phyloP scores from a whole-genome alignment of 1,284 basidiomycete species.

The Cutaneotrichosporon curvatum region DNA sequence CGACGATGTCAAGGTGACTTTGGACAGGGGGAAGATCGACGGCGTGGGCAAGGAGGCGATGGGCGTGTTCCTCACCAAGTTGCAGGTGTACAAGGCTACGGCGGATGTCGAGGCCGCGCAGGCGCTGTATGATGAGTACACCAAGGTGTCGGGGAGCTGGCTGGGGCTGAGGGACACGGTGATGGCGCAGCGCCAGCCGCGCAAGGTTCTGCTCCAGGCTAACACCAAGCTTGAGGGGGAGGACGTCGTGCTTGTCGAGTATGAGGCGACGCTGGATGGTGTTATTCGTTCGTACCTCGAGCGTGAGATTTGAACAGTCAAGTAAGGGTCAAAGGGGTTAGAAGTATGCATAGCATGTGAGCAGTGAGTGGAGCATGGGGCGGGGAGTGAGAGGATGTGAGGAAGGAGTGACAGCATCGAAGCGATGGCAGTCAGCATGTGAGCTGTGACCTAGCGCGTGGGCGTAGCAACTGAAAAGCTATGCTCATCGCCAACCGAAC shows the following conservation, averaged over 20 bases:
- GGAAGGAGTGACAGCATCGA: too few species aligned
- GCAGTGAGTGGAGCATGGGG: too few species aligned
- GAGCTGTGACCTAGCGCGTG: too few species aligned
- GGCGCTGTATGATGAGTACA: constrained; percentile 11
- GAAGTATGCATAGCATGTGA: constrained; percentile 2
- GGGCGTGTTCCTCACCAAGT: constrained; percentile 14
- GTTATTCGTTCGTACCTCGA: constrained; percentile 16
- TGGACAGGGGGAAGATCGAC: constrained; percentile 13
- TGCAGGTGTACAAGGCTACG: constrained; percentile 18
- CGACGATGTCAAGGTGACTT: constrained; percentile 11
- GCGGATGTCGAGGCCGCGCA: constrained; percentile 11
- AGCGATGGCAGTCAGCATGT: too few species aligned
- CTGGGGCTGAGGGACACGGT: constrained; percentile 13
- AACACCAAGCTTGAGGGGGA: constrained; percentile 13
- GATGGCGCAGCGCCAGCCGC: constrained; percentile 12
- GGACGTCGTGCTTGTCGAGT: constrained; percentile 15
- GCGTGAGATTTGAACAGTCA: constrained; percentile 12
- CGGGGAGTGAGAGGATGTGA: too few species aligned
- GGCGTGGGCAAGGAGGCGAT: constrained; percentile 12
- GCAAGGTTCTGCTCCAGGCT: constrained; percentile 19
- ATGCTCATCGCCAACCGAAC: too few species aligned
- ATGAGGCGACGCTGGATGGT: constrained; percentile 10
- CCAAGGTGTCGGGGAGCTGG: constrained; percentile 11
- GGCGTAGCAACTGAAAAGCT: too few species aligned
- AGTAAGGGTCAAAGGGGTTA: neutral